A percentile compares a stretch with the other conserved stretches of the same genome.
Conservation (phyloP, 495 filamentous ascomycete genomes). For the Lepraria neglecta region DNA sequence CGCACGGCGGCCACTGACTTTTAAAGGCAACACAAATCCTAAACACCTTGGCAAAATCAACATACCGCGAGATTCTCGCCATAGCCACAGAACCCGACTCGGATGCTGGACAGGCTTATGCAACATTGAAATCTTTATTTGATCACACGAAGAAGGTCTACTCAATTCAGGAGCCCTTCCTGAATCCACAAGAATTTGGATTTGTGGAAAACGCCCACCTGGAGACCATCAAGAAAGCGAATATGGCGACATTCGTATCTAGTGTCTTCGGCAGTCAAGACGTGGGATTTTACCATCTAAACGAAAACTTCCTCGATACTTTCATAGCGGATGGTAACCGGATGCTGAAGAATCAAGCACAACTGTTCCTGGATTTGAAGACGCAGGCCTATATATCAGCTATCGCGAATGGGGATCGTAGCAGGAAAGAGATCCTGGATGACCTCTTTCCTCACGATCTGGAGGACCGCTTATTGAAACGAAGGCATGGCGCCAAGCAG, state of each 20-base stretch:
- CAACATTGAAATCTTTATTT: slow-evolving; percentile 70
- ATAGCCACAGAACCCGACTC: slow-evolving; percentile 68
- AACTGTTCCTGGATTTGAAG: slow-evolving; percentile 75
- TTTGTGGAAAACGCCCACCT: slow-evolving; percentile 60
- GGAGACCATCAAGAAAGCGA: slow-evolving; percentile 76
- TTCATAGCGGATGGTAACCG: slow-evolving; percentile 73
- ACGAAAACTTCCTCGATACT: slow-evolving; percentile 76
- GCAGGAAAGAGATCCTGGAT: slow-evolving; percentile 61
- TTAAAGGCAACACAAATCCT: slow-evolving; percentile 63
- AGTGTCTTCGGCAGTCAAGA: slow-evolving; percentile 79
- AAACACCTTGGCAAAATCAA: slow-evolving; percentile 59
- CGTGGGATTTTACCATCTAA: slow-evolving; percentile 73
- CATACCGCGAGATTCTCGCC: slow-evolving; percentile 64
- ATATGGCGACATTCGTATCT: slow-evolving; percentile 77
- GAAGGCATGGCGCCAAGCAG: slow-evolving; percentile 58
- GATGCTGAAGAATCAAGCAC: slow-evolving; percentile 62
- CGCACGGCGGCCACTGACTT: slow-evolving; percentile 20
- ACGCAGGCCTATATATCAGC: slow-evolving; percentile 78
- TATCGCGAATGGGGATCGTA: slow-evolving; percentile 56
- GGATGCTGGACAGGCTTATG: slow-evolving; percentile 74
- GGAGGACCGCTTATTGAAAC: slow-evolving; percentile 54
- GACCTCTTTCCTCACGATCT: slow-evolving; percentile 67
- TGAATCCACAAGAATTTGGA: slow-evolving; percentile 65
- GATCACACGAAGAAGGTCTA: slow-evolving; percentile 76
- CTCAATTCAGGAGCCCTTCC: slow-evolving; percentile 60